phyloP scores from a whole-genome alignment of 2,329 filamentous ascomycete genomes.

The Diplodia sapinea region DNA sequence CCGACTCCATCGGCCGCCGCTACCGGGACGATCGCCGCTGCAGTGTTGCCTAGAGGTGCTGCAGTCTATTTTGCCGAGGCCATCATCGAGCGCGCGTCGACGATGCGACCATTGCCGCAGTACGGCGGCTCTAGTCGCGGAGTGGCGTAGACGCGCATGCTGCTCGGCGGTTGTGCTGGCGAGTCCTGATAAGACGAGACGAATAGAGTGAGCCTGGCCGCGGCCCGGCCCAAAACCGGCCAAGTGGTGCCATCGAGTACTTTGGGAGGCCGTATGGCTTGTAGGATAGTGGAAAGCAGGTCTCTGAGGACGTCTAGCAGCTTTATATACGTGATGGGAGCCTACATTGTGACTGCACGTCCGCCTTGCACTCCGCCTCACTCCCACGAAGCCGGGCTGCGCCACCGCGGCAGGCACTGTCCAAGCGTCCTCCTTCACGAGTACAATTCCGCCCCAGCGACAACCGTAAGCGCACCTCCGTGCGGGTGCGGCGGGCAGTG shows the following conservation, averaged over 20 bases:
- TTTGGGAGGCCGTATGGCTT: conserved; percentile 2
- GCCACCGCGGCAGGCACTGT: conserved; percentile 21
- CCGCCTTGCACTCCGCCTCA: conserved; percentile 30
- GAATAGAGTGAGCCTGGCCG: conserved; percentile 13
- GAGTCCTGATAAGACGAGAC: conserved; percentile 24
- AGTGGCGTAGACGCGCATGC: conserved; percentile 16
- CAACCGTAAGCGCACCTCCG: conserved; percentile 16
- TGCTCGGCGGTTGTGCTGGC: conserved; percentile 17
- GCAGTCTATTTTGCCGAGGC: conserved; percentile 8
- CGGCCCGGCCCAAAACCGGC: conserved; percentile 7
- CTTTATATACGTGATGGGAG: conserved; percentile 27
- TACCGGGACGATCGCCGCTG: conserved; percentile 24
- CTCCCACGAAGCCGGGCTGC: conserved; percentile 28
- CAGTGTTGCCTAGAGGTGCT: conserved; percentile 22
- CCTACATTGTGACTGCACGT: conserved; percentile 17
- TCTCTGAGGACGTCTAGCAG: conserved; percentile 22
- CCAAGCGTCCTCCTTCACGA: conserved; percentile 20
- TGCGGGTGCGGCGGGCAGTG: not conserved
- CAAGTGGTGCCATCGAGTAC: conserved; percentile 6
- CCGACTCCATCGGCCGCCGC: conserved; percentile 16
- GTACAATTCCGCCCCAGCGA: conserved; percentile 12
- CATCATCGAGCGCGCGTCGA: conserved; percentile 2
- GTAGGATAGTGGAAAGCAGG: conserved; percentile 4
- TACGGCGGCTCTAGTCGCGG: conserved; percentile 15
- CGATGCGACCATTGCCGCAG: conserved; percentile 8